Percentiles rank a stretch among this genome's conserved stretches.
Evolutionary conservation across 331 rosid species (phyloP).

Genomic region (Dryas integrifolia): DNA sequence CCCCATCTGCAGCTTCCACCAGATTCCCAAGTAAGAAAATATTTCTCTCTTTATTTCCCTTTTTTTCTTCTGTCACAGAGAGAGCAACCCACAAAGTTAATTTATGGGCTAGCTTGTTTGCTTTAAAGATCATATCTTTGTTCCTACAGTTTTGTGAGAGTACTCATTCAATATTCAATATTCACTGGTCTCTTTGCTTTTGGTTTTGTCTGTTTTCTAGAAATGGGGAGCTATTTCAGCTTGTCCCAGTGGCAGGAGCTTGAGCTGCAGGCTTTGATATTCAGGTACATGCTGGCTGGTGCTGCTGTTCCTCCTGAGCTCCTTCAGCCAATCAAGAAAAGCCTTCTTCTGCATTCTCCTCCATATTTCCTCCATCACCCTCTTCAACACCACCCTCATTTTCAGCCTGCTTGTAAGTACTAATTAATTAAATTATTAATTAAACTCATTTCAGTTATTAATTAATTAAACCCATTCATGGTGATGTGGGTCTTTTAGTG

Average conservation of each 20-base stretch:
- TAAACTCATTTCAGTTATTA: no score
- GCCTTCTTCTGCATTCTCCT: slow-evolving; percentile 48
- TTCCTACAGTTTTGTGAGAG: background rate
- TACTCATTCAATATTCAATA: background rate
- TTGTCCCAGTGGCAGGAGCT: slow-evolving; percentile 92
- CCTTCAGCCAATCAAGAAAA: slow-evolving; percentile 81
- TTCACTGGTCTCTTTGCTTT: background rate
- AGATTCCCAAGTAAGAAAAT: slow-evolving; percentile 56
- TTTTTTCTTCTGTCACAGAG: background rate
- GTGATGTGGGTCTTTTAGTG: slow-evolving; percentile 37
- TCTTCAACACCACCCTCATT: slow-evolving; percentile 49
- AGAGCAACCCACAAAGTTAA: background rate
- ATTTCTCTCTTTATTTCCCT: background rate
- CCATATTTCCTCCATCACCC: slow-evolving; percentile 53
- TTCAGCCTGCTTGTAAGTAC: slow-evolving; percentile 66
- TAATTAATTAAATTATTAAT: no score
- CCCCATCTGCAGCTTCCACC: slow-evolving; percentile 27
- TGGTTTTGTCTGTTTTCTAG: slow-evolving; percentile 31
- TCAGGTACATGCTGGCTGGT: slow-evolving; percentile 82
- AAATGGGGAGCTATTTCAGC: slow-evolving; percentile 77
- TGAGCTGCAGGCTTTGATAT: slow-evolving; percentile 88
- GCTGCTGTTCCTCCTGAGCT: slow-evolving; percentile 86
- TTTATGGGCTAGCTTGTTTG: background rate
- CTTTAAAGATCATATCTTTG: background rate
- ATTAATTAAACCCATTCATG: background rate